Evolutionary conservation across 2,329 filamentous ascomycete species (phyloP).

Genomic region (Cordyceps cicadae): DNA sequence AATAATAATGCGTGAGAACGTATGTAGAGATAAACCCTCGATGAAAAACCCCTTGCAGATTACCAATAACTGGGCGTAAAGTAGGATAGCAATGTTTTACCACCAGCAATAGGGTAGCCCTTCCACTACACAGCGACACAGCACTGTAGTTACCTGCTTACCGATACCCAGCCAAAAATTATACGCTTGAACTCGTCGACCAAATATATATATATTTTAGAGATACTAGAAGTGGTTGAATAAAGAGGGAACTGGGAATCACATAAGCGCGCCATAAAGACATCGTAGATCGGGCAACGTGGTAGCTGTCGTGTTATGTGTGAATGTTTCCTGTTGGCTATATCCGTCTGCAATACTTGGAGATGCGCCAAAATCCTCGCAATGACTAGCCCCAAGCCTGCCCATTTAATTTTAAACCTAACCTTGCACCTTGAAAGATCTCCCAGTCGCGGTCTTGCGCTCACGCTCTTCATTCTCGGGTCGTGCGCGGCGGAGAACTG

Average conservation of each 20-base stretch:
- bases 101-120: too few species aligned
- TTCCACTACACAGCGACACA: background rate
- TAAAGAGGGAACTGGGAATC: too few species aligned
- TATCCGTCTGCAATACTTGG: background rate
- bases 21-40: background rate
- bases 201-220: too few species aligned
- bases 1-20: background rate
- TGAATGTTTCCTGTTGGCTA: background rate
- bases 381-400: background rate
- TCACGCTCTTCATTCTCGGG: constrained; percentile 97
- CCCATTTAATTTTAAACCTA: constrained; percentile 18
- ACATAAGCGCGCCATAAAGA: background rate
- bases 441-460: constrained; percentile 92
- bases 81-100: too few species aligned
- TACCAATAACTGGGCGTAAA: too few species aligned
- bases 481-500: constrained; percentile 89
- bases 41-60: background rate
- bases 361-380: background rate
- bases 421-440: constrained; percentile 66
- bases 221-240: too few species aligned
- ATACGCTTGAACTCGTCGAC: too few species aligned
- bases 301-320: background rate
- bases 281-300: background rate
- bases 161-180: too few species aligned
- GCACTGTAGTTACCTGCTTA: too few species aligned